phyloP scores from a whole-genome alignment of 306 rosid genomes.

The Fragaria vesca region DNA sequence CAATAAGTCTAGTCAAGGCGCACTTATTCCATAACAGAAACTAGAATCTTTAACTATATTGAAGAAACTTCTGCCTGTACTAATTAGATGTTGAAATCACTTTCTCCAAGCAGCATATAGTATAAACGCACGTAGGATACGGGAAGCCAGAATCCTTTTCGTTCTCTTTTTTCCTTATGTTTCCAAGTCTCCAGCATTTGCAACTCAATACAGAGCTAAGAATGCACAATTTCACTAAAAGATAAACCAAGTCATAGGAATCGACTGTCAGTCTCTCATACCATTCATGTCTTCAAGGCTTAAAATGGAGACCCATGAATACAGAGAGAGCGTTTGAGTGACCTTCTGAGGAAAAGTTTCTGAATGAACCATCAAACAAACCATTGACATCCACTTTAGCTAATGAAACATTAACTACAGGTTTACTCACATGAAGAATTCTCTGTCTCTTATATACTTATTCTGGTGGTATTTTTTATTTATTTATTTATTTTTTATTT shows the following conservation, averaged over 20 bases:
- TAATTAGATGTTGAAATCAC: neutral
- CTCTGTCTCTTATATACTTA: neutral
- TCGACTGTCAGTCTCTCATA: neutral
- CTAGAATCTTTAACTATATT: neutral
- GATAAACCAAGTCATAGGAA: neutral
- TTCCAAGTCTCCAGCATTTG: neutral
- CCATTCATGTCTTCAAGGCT: neutral
- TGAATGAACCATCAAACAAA: neutral
- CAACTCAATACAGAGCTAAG: neutral
- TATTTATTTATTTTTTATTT: too few relatives aligned
- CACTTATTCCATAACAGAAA: neutral
- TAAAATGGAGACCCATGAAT: neutral
- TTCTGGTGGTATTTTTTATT: neutral
- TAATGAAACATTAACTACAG: neutral
- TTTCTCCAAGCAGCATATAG: neutral
- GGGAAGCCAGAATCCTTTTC: neutral
- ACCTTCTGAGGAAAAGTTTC: neutral
- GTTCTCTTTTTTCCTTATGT: neutral
- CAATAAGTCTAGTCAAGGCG: neutral
- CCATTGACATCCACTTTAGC: neutral
- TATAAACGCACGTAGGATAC: neutral
- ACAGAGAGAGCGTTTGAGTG: neutral
- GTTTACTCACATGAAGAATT: neutral
- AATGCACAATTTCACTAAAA: neutral
- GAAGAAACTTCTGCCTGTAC: neutral